Percentiles rank a stretch among this genome's conserved stretches.
These are phyloP conservation scores for Populus deltoides DNA, from an alignment of 345 rosid species.

Conservation along the genomic window DNA sequence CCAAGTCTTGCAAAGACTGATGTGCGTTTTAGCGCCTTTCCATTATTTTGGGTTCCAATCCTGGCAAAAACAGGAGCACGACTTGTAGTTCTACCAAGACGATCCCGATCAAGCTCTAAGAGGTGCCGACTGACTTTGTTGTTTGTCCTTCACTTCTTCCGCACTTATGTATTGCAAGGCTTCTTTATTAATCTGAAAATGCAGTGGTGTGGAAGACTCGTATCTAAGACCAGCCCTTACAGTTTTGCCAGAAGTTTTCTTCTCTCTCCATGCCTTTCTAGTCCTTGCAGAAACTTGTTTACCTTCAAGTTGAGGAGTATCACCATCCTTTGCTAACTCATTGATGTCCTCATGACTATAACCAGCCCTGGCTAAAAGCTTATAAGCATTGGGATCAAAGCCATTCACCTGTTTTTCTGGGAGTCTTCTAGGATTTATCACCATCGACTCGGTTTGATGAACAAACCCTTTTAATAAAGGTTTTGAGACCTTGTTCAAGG, in stretches of 20 bases:
- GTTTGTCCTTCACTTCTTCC: not conserved
- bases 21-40: not conserved
- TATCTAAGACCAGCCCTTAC: not conserved
- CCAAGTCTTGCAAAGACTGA: not conserved
- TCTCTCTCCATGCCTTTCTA: not conserved
- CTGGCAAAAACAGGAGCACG: no score
- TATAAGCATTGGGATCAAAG: conserved; percentile 7
- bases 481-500: not conserved
- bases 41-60: not conserved
- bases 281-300: not conserved
- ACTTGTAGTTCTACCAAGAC: not conserved
- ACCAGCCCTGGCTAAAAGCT: not conserved
- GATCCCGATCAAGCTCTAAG: not conserved
- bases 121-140: not conserved
- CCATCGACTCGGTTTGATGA: not conserved
- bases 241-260: not conserved
- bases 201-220: not conserved
- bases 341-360: not conserved
- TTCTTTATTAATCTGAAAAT: not conserved
- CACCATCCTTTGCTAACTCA: no score
- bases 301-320: no score
- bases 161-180: not conserved
- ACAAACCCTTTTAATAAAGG: not conserved
- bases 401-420: not conserved
- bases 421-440: not conserved